A percentile compares a stretch with the other conserved stretches of the same genome.
phyloP scores from a whole-genome alignment of 2,329 filamentous ascomycete genomes.

The Aspergillus sp. region DNA sequence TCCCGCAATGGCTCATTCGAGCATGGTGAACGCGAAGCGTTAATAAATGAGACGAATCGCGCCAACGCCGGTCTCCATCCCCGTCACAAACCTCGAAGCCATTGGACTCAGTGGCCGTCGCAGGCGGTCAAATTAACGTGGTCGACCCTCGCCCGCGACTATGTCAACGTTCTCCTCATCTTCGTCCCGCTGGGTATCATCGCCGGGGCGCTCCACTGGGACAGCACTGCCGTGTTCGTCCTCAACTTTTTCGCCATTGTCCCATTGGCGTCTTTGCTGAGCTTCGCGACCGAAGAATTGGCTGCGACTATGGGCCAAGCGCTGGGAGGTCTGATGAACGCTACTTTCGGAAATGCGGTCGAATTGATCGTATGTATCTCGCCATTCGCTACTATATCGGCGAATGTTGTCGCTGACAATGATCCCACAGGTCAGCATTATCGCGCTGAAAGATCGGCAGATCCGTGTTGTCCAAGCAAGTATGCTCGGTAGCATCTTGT shows the following conservation, averaged over 20 bases:
- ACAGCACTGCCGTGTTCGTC: conserved; percentile 58
- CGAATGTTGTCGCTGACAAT: neutral
- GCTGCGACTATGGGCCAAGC: conserved; percentile 61
- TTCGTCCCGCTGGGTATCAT: conserved; percentile 66
- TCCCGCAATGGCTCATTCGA: conserved; percentile 29
- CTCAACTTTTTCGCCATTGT: conserved; percentile 66
- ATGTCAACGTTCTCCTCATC: conserved; percentile 61
- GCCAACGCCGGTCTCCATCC: conserved; percentile 21
- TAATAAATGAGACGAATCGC: conserved; percentile 25
- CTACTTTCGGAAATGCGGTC: conserved; percentile 66
- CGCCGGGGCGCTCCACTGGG: conserved; percentile 59
- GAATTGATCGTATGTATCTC: conserved; percentile 67
- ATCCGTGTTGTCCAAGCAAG: conserved; percentile 97
- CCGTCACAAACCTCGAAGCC: conserved; percentile 34
- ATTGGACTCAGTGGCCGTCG: conserved; percentile 41
- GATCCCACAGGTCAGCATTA: conserved; percentile 72
- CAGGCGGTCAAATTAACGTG: conserved; percentile 41
- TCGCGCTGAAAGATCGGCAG: conserved; percentile 79
- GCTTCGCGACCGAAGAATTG: conserved; percentile 65
- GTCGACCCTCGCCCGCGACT: conserved; percentile 47
- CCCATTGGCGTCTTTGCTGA: conserved; percentile 60
- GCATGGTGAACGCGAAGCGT: conserved; percentile 34
- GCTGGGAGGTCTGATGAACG: conserved; percentile 63
- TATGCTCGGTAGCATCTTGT: conserved; percentile 94
- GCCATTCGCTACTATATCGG: conserved; percentile 41